Conservation (phyloP, 23 red algal species). For the Chondrus crispus region DNA sequence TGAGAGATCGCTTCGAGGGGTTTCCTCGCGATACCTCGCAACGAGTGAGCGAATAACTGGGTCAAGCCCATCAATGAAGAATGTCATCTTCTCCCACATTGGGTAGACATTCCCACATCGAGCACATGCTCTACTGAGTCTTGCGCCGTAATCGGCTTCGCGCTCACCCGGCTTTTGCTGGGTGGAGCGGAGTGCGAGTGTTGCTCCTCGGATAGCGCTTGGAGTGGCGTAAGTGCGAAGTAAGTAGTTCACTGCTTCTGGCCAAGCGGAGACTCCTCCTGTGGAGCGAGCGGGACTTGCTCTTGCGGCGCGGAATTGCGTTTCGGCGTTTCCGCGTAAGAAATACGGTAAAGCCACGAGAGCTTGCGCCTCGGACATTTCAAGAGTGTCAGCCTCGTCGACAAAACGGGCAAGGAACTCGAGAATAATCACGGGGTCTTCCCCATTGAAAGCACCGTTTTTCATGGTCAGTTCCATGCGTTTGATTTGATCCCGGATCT, state of each 20-base stretch:
- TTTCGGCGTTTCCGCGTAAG: background rate
- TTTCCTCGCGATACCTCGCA: background rate
- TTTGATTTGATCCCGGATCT: background rate
- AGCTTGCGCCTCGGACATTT: background rate
- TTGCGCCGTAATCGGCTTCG: background rate
- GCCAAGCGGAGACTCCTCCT: background rate
- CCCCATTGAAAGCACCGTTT: background rate
- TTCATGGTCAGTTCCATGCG: background rate
- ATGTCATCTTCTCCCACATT: background rate
- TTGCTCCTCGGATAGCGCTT: background rate
- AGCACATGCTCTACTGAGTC: background rate
- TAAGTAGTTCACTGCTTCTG: background rate
- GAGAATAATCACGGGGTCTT: background rate
- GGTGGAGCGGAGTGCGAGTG: background rate
- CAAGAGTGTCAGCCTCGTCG: background rate
- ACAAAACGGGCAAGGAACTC: conserved; percentile 5
- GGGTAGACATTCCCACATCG: background rate
- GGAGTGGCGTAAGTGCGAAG: conserved; percentile 14
- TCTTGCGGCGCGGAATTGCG: background rate
- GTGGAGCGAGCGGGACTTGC: background rate
- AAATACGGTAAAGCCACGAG: background rate
- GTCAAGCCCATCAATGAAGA: background rate
- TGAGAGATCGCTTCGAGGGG: background rate
- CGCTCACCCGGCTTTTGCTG: background rate
- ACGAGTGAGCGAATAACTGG: background rate